Conservation (phyloP, 2,329 filamentous ascomycete species). For the Grosmannia penicillata region DNA sequence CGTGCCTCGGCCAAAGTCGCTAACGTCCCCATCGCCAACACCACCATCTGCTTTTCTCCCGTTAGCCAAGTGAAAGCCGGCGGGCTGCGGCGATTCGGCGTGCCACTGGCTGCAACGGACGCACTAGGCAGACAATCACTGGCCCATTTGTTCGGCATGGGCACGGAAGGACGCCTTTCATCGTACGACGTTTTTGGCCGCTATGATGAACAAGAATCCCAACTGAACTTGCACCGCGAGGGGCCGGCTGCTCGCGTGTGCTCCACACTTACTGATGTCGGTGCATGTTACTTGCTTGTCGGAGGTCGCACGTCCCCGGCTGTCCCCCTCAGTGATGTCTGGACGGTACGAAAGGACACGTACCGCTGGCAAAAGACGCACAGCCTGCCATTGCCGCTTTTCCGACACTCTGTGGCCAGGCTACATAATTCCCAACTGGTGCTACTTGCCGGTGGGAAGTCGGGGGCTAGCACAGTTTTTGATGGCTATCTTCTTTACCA, state of each 20-base stretch:
- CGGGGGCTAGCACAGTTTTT: constrained; percentile 30
- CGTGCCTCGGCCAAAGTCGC: too few species aligned
- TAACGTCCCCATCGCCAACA: not conserved
- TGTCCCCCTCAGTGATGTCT: constrained; percentile 56
- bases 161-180: constrained; percentile 26
- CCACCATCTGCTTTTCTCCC: not conserved
- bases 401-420: constrained; percentile 53
- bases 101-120: constrained; percentile 27
- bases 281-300: constrained; percentile 45
- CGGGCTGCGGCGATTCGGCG: constrained; percentile 45
- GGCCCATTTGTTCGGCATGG: constrained; percentile 28
- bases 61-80: constrained; percentile 15
- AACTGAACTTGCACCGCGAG: constrained; percentile 8
- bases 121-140: constrained; percentile 27
- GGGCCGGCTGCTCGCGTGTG: constrained; percentile 46
- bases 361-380: constrained; percentile 47
- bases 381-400: constrained; percentile 55
- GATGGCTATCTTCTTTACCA: constrained; percentile 38
- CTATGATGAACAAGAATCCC: not conserved
- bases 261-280: constrained; percentile 58
- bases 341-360: constrained; percentile 45
- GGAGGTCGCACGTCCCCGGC: constrained; percentile 71
- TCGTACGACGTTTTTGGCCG: constrained; percentile 35
- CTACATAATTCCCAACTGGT: constrained; percentile 33
- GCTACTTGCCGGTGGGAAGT: constrained; percentile 49